Evolutionary conservation across 345 rosid genomes (phyloP).

Genomic region (Dimocarpus longan): DNA sequence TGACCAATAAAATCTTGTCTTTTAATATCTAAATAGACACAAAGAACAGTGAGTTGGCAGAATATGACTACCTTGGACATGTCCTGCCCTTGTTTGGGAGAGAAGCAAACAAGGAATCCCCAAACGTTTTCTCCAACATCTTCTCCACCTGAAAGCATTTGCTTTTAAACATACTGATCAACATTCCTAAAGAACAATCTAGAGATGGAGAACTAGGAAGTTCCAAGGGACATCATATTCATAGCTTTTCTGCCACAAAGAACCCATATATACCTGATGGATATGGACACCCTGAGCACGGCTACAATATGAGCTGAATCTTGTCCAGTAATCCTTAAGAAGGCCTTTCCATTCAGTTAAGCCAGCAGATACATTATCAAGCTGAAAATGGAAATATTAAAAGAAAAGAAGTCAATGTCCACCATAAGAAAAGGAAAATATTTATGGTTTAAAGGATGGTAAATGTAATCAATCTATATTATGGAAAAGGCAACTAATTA

Average conservation of each 20-base stretch:
- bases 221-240: background rate
- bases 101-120: slow-evolving; percentile 75
- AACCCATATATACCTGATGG: slow-evolving; percentile 59
- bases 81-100: slow-evolving; percentile 68
- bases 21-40: background rate
- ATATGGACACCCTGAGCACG: slow-evolving; percentile 66
- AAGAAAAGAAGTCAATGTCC: slow-evolving; percentile 12
- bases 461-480: background rate
- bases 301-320: slow-evolving; percentile 80
- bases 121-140: slow-evolving; percentile 88
- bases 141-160: slow-evolving; percentile 80
- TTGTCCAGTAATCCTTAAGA: slow-evolving; percentile 86
- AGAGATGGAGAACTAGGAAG: background rate
- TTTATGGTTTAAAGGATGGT: background rate
- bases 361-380: slow-evolving; percentile 96
- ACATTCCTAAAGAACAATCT: slow-evolving; percentile 6
- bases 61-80: slow-evolving; percentile 70
- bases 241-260: slow-evolving; percentile 1
- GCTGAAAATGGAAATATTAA: slow-evolving; percentile 50
- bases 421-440: background rate
- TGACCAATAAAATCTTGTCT: background rate
- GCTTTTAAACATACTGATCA: background rate
- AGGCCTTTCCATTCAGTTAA: slow-evolving; percentile 98
- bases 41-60: slow-evolving; percentile 8
- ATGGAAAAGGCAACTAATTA: background rate